Evolutionary conservation across 441 rosid species (phyloP), one percentile per base, ranked within the genome.

Genomic region (Sinapis alba): DNA sequence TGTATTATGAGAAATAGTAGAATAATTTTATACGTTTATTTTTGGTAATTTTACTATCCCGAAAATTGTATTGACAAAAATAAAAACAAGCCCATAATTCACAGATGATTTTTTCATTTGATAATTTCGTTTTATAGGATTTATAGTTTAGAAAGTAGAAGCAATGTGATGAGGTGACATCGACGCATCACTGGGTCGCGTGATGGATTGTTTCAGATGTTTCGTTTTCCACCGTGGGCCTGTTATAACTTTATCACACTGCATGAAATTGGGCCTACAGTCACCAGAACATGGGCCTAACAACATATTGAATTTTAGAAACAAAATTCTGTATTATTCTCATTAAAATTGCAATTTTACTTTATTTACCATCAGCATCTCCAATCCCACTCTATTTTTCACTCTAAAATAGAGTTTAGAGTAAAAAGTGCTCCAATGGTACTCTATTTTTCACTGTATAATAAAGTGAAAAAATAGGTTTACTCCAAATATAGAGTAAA

Each of bases 141-240:
- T 56, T 56, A 7, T 57, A 18, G n/a, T 28, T 27, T 27, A 0
- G 19, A 28, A 27, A 6, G 2, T n/a, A n/a, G n/a, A n/a, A n/a
- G n/a, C n/a, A n/a, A 63, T 16, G 1, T 23, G 54, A 51, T 62
- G 68, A 4, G 28, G 45, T 70, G 32, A 56, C 32, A 65, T 54
- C 38, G 65, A 41, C 30, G 23, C 45, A 54, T 64, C 71, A 16
- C 64, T 32, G 11, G 61, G 34, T 61, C 68, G 68, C 69, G 62
- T 62, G 75, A 20, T 50, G 0, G 6, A 32, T 11, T 54, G 26
- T 19, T 15, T 21, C 50, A 32, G 41, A 32, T 12, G 23, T 4
- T 69, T 69, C 56, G 12, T 72, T 9, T 71, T 73, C 32, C 3
- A 41, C 23, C 2, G 23, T 38, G 65, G 77, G 65, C 36, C 65